A percentile compares a stretch with the other conserved stretches of the same genome.
These are phyloP conservation scores for Trichoderma hamatum DNA, from an alignment of 2,329 filamentous ascomycete species.

Conservation along the genomic window DNA sequence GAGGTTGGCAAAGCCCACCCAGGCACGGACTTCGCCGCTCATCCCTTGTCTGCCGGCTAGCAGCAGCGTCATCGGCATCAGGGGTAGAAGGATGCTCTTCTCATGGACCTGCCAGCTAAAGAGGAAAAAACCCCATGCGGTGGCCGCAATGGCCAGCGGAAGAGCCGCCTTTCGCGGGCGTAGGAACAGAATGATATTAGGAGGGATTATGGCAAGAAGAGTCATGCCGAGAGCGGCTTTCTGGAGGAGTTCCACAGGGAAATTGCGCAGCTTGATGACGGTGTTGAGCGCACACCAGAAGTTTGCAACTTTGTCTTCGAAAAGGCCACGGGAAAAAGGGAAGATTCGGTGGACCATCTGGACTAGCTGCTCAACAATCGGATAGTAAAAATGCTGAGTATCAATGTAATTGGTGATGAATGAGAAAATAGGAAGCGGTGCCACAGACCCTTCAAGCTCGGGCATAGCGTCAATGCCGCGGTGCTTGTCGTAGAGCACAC, in stretches of 20 bases:
- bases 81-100: constrained; percentile 90
- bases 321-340: constrained; percentile 91
- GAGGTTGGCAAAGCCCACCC: constrained; percentile 95
- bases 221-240: constrained; percentile 75
- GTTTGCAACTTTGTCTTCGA: constrained; percentile 98
- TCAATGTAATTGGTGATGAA: constrained; percentile 63
- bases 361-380: constrained; percentile 73
- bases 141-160: constrained; percentile 78
- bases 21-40: constrained; percentile 74
- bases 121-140: constrained; percentile 95
- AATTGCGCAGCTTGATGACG: constrained; percentile 80
- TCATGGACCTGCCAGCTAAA: constrained; percentile 99
- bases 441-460: constrained; percentile 60
- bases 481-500: constrained; percentile 69
- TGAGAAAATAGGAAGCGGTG: constrained; percentile 64
- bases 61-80: constrained; percentile 90
- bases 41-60: constrained; percentile 79
- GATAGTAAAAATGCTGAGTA: constrained; percentile 70
- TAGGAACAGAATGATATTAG: constrained; percentile 78
- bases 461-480: constrained; percentile 62
- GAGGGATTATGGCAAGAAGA: constrained; percentile 72
- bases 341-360: constrained; percentile 93
- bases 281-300: constrained; percentile 95
- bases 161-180: constrained; percentile 76
- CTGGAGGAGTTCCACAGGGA: constrained; percentile 72